Conservation (phyloP, 1,284 basidiomycete genomes). For the Cryptococcus sp. region DNA sequence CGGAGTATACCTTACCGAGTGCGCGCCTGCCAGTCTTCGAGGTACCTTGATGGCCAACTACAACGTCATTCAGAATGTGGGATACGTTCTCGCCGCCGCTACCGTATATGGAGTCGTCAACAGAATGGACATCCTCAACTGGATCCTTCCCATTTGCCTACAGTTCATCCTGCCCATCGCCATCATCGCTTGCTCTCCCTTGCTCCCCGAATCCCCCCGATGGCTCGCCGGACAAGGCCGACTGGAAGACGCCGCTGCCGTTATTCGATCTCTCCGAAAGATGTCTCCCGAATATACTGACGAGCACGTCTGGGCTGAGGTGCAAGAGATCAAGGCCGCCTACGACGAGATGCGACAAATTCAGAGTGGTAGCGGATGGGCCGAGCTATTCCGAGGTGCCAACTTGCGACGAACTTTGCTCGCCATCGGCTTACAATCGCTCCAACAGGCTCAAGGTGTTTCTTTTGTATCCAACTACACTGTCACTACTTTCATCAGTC, state of each 20-base stretch:
- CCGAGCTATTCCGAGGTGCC: constrained; percentile 13
- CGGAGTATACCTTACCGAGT: constrained; percentile 18
- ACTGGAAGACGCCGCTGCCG: constrained; percentile 34
- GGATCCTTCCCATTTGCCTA: constrained; percentile 17
- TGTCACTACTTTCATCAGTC: constrained; percentile 12
- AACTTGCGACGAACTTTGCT: constrained; percentile 17
- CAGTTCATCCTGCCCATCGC: constrained; percentile 14
- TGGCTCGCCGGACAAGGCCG: constrained; percentile 48
- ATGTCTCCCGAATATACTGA: not conserved
- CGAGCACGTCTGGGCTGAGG: not conserved
- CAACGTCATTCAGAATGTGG: constrained; percentile 12
- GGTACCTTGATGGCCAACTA: constrained; percentile 19
- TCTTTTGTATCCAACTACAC: constrained; percentile 19
- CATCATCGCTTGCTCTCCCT: constrained; percentile 8
- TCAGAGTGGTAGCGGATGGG: constrained; percentile 6
- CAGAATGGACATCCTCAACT: constrained; percentile 4
- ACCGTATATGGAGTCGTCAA: constrained; percentile 12
- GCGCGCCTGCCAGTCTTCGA: constrained; percentile 13
- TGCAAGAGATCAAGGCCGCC: not conserved
- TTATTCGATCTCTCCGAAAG: constrained; percentile 1
- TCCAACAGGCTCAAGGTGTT: constrained; percentile 15
- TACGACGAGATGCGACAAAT: not conserved
- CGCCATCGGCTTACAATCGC: constrained; percentile 13
- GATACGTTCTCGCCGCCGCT: constrained; percentile 8
- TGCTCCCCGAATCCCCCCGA: constrained; percentile 51